A percentile compares a stretch with the other conserved stretches of the same genome.
These are phyloP conservation scores for Pseudogymnoascus sp. DNA, from an alignment of 2,329 filamentous ascomycete species.

Conservation along the genomic window DNA sequence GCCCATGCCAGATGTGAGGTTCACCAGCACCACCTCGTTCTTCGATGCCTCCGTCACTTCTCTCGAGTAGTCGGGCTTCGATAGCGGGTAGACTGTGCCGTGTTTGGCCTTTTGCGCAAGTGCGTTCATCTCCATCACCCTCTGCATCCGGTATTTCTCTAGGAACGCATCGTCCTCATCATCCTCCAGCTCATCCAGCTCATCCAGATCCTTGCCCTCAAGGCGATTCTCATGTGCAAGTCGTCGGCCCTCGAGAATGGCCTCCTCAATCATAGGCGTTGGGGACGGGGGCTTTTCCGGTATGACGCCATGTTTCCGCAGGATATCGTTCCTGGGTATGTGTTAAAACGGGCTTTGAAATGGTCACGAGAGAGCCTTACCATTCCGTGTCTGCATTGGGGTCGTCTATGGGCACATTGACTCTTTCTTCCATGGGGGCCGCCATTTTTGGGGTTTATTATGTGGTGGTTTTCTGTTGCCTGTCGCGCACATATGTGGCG, in stretches of 20 bases:
- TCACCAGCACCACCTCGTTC: constrained; percentile 62
- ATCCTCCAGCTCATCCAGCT: constrained; percentile 88
- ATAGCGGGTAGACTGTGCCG: constrained; percentile 85
- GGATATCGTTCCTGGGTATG: constrained; percentile 80
- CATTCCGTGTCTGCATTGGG: constrained; percentile 98
- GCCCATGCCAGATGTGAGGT: constrained; percentile 69
- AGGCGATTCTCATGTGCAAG: constrained; percentile 87
- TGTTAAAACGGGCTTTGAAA: neutral
- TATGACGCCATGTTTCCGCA: constrained; percentile 92
- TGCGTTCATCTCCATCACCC: constrained; percentile 71
- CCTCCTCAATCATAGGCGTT: constrained; percentile 93
- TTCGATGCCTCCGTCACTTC: constrained; percentile 89
- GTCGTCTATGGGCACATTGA: constrained; percentile 81
- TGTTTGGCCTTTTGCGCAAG: constrained; percentile 72
- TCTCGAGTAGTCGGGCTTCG: constrained; percentile 85
- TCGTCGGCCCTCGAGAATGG: constrained; percentile 71
- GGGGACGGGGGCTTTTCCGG: constrained; percentile 96
- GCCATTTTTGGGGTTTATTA: constrained; percentile 40
- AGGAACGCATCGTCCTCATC: constrained; percentile 91
- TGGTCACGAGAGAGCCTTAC: constrained; percentile 38
- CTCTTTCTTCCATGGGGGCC: constrained; percentile 50
- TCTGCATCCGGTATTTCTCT: constrained; percentile 78
- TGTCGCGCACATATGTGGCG: neutral
- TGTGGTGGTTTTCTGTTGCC: constrained; percentile 3
- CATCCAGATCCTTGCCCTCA: constrained; percentile 89